Base-by-base conservation (phyloP, 192 early-diverging fungal species). In the Backusella morwellensis region DNA sequence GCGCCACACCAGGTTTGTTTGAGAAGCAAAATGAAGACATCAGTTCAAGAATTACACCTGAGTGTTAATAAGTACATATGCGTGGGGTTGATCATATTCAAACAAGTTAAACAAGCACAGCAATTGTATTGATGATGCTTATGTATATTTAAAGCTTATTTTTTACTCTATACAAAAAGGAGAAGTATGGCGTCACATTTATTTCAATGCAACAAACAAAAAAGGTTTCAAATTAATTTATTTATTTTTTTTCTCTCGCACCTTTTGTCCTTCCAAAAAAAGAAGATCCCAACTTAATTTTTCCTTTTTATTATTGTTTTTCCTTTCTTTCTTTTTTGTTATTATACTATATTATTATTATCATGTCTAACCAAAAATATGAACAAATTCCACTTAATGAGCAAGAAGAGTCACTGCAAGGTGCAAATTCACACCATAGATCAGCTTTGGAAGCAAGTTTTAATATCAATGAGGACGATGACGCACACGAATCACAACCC, bases 401-500 rank as follows among this genome's bases (percentile, higher is more conserved):
- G 19, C 15, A 23, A 68, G 17, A 29, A 12, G 66, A 67, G 14
- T 34, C 3, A 6, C 15, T 68, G 35, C 56, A 26, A 11, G 23
- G 9, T 21, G 9, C 23, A 29, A 26, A 63, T 63, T 29, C 23
- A 23, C 68, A 70, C 6, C 68, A 70, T 29, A 70, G 35, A 70
- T 70, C 68, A 4, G 68, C 35, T 70, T 41, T 70, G 26, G 68
- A 70, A 70, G 36, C 35, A 23, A 70, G 35, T 23, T 70, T 70
- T 41, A 9, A 70, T 70, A 21, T 70, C n/a, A 70, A 70, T 41
- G 68, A 70, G 12, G 68, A 70, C 35, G 68, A 70, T 23, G 36
- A 70, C 17, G 68, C 35, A 40, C 8, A 38, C 6, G 17, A 38
- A 70, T 15, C 38, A 40, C 68, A 36, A 8, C 21, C 35, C 35